phyloP scores from a whole-genome alignment of 2,329 filamentous ascomycete species.

The Ascochyta koolunga region DNA sequence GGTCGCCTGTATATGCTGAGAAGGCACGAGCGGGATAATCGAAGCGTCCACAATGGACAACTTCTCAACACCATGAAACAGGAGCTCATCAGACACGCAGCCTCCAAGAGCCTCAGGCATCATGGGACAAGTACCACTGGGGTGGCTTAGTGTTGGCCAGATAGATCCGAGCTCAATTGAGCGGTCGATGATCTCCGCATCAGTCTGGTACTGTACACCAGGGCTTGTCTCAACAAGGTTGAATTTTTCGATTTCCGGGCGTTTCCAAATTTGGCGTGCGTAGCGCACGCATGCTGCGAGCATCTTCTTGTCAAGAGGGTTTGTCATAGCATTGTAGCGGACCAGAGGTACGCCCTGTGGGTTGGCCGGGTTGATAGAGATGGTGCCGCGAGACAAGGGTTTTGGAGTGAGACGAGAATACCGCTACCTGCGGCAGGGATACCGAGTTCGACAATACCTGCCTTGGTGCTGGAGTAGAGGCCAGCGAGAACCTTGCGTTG shows the following conservation, averaged over 20 bases:
- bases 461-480: slow-evolving; percentile 28
- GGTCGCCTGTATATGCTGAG: slow-evolving; percentile 41
- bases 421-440: slow-evolving; percentile 44
- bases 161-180: slow-evolving; percentile 23
- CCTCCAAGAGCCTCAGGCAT: slow-evolving; percentile 41
- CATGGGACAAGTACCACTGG: slow-evolving; percentile 41
- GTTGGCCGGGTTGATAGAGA: slow-evolving; percentile 33
- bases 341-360: slow-evolving; percentile 35
- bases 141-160: slow-evolving; percentile 34
- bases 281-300: slow-evolving; percentile 45
- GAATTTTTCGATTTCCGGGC: slow-evolving; percentile 32
- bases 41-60: slow-evolving; percentile 41
- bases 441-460: slow-evolving; percentile 34
- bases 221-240: slow-evolving; percentile 31
- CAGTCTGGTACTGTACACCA: slow-evolving; percentile 34
- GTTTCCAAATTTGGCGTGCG: slow-evolving; percentile 40
- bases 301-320: slow-evolving; percentile 38
- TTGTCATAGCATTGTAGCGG: slow-evolving; percentile 38
- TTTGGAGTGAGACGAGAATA: slow-evolving; percentile 39
- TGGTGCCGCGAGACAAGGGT: slow-evolving; percentile 50
- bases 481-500: slow-evolving; percentile 38
- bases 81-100: slow-evolving; percentile 33
- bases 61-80: slow-evolving; percentile 37
- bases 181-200: slow-evolving; percentile 34
- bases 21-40: slow-evolving; percentile 41